Base-by-base conservation (phyloP, 768 basidiomycete species). In the Lactarius akahatsu region DNA sequence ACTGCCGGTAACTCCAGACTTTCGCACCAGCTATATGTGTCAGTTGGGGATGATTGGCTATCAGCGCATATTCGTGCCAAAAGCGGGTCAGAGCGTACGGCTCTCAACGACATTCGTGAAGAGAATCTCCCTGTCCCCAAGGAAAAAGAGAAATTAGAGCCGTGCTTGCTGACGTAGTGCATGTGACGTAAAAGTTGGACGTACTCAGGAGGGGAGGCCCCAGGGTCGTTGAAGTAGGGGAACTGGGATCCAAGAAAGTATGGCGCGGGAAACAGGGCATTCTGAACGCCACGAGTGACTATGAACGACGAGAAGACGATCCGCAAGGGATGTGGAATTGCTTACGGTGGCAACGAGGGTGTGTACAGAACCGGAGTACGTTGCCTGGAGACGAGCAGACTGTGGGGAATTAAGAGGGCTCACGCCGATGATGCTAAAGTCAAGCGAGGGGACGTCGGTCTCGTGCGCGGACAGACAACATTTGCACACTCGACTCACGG, bases 291-390 rank as follows among this genome's bases (percentile, higher is more conserved):
- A 40, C 36, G 11, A 58, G 30, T n/a, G 16, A 18, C 18, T 18
- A 32, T 18, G 10, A 36, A 20, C 18, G 18, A 40, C 36, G 11
- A 50, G 47, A 28, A 40, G 23, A 11, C 38, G 34, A 58, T 8
- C 23, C n/a, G 4, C 36, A 6, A 13, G 57, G 13, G 10, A 15
- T 34, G 28, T 18, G 23, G 0, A 11, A 9, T 20, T 26, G 50
- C 65, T 11, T 43, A 62, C 65, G 18, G 47, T 34, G 20, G 38
- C 56, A 26, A 61, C 52, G n/a, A 50, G n/a, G 13, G 64, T 43
- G 20, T 60, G 30, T 8, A 2, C 15, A 32, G 43, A 18, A 2
- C 18, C 57, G 26, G 54, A 65, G 30, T 54, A 65, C 23, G 26
- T 36, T 11, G 23, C 52, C 23, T 36, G 23, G 23, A 65, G 59